Conservation (phyloP, 2,329 filamentous ascomycete genomes). For the Allantophomopsis cytisporea region DNA sequence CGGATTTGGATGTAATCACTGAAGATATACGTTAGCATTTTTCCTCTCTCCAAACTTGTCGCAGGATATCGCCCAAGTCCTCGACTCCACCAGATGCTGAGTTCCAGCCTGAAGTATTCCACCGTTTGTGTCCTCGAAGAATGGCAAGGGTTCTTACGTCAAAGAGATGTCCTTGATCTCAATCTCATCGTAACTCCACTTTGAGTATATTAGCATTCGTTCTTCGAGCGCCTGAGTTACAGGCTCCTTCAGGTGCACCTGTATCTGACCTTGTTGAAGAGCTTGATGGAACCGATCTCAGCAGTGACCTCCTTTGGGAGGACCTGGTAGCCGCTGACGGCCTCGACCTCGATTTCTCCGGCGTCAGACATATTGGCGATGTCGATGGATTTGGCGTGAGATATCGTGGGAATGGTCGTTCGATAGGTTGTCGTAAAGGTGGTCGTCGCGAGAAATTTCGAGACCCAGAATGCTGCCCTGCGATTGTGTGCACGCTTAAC, state of each 20-base stretch:
- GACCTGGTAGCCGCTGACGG: constrained; percentile 59
- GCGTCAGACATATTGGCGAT: constrained; percentile 73
- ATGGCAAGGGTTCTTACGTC: constrained; percentile 58
- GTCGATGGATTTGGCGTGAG: constrained; percentile 3
- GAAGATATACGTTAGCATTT: constrained; percentile 20
- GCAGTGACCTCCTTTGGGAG: constrained; percentile 86
- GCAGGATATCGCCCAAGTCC: constrained; percentile 1
- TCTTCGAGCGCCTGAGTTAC: not conserved
- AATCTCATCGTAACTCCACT: constrained; percentile 80
- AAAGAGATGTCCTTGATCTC: constrained; percentile 99
- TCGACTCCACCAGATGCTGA: not conserved
- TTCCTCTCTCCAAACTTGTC: constrained; percentile 2
- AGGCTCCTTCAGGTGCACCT: not conserved
- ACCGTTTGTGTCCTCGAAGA: not conserved
- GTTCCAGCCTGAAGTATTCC: not conserved
- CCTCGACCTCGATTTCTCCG: constrained; percentile 88
- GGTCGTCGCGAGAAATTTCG: constrained; percentile 3
- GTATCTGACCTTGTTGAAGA: constrained; percentile 72
- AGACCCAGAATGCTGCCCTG: constrained; percentile 3
- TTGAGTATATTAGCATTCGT: constrained; percentile 1
- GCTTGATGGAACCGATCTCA: constrained; percentile 86
- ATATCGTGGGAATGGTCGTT: not conserved
- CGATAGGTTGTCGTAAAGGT: constrained; percentile 2
- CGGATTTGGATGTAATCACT: constrained; percentile 99
- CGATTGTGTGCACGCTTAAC: not conserved